phyloP scores from a whole-genome alignment of 129 eudicot species.

The Helianthus tuberosus region DNA sequence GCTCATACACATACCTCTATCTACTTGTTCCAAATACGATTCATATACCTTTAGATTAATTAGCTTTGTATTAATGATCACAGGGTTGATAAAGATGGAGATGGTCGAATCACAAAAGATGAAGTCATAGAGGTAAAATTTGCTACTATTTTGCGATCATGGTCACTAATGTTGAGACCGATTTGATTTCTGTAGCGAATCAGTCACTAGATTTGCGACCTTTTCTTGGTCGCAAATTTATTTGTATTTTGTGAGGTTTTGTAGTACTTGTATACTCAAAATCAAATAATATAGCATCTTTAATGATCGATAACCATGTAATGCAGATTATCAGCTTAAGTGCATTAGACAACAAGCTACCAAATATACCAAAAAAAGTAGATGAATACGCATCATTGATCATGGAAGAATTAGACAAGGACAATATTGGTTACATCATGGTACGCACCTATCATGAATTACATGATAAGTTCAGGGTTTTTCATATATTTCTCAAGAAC shows the following conservation, averaged over 20 bases:
- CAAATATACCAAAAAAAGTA: conserved; percentile 58
- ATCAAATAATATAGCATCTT: too few relatives aligned
- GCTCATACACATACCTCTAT: too few relatives aligned
- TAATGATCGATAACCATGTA: background rate
- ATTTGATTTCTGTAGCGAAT: too few relatives aligned
- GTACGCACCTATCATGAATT: conserved; percentile 22
- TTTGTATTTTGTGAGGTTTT: too few relatives aligned
- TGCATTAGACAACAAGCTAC: conserved; percentile 69
- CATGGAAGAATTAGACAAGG: conserved; percentile 74
- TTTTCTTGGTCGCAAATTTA: too few relatives aligned
- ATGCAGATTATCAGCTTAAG: conserved; percentile 60
- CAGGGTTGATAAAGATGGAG: conserved; percentile 84
- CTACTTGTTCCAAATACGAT: too few relatives aligned
- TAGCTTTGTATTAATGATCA: background rate
- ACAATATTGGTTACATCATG: conserved; percentile 59
- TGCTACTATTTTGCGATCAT: too few relatives aligned
- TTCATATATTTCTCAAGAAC: too few relatives aligned
- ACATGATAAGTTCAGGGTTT: background rate
- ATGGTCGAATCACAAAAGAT: conserved; percentile 65
- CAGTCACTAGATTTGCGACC: too few relatives aligned
- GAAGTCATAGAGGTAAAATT: conserved; percentile 70
- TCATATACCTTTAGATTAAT: too few relatives aligned
- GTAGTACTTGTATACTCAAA: too few relatives aligned
- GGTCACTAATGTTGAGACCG: too few relatives aligned
- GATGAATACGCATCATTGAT: conserved; percentile 69